Percentiles rank a stretch among this genome's conserved stretches.
Conservation (phyloP, 257 asterid species). For the Solanum clarkiae region DNA sequence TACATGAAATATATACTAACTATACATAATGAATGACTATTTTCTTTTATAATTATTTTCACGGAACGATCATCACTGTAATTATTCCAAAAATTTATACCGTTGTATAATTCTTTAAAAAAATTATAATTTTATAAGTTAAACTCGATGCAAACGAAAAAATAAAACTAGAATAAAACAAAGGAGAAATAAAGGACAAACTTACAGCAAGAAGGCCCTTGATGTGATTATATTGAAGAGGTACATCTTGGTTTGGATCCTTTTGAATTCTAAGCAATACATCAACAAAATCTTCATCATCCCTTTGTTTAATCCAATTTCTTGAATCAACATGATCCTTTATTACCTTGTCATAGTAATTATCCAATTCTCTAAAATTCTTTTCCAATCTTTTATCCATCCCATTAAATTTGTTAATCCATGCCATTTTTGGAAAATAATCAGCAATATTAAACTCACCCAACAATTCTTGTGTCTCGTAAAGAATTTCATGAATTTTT, state of each 20-base stretch:
- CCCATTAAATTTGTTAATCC: slow-evolving; percentile 32
- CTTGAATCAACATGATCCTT: slow-evolving; percentile 16
- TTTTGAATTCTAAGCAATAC: slow-evolving; percentile 27
- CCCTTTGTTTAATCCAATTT: background rate
- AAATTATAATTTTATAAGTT: too few relatives aligned
- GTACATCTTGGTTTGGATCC: slow-evolving; percentile 1
- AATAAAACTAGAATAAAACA: background rate
- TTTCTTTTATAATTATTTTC: too few relatives aligned
- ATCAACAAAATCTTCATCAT: slow-evolving; percentile 28
- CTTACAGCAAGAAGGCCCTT: slow-evolving; percentile 26
- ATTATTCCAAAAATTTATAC: too few relatives aligned
- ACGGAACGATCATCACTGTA: too few relatives aligned
- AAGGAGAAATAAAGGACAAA: background rate
- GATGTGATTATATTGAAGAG: slow-evolving; percentile 6
- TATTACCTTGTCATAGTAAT: slow-evolving; percentile 14
- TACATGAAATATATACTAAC: too few relatives aligned
- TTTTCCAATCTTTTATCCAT: slow-evolving; percentile 10
- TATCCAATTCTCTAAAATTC: slow-evolving; percentile 7
- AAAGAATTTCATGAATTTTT: slow-evolving; percentile 9
- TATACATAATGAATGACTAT: too few relatives aligned
- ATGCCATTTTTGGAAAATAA: slow-evolving; percentile 23
- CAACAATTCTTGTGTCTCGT: slow-evolving; percentile 5
- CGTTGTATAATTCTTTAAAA: too few relatives aligned
- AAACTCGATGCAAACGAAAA: too few relatives aligned
- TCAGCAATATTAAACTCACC: slow-evolving; percentile 20